Base-by-base conservation (phyloP, 176 grass and related monocot species). In the Triticum turgidum region DNA sequence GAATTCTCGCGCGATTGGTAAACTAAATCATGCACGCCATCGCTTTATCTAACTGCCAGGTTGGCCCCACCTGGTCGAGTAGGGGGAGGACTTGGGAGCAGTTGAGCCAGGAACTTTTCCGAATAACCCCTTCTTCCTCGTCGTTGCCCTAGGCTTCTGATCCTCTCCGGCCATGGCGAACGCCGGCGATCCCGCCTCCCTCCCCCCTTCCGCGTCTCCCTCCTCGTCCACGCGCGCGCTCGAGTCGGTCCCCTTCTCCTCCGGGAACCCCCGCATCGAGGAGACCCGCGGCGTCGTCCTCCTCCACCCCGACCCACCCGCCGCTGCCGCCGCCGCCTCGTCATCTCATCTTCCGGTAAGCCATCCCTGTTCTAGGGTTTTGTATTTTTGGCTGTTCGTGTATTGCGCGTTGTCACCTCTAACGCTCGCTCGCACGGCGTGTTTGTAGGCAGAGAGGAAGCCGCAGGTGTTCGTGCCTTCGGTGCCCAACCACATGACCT, bases 401-500 rank as follows among this genome's bases (percentile, higher is more conserved):
- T 29, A 14, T 83, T 58, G 11, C 42, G 45, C 49, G 24, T 62
- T 33, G 84, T 77, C 20, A 21, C 27, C 42, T 70, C 51, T 41
- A 69, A 54, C 51, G 34, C 73, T 63, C 61, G 24, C 41, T 62
- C 80, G 42, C 35, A 51, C 68, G 51, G 39, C 42, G 11, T 27
- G 51, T 54, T 62, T 67, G 24, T 80, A 98, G 96, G 71, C 61
- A 20, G 93, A 90, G 84, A 94, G 96, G 90, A 98, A 94, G 82
- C 93, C 93, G 79, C 67, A 78, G 68, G 92, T 98, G 24, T 98
- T 85, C 82, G 93, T 98, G 49, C 88, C 93, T 27, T 84, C 90
- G 4, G 97, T 96, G 69, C 97, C 97, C 24, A 96, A 96, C 82
- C 97, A 98, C 85, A 92, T 94, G 92, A 98, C 94, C 65, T 96